Evolutionary conservation across 805 yeast genomes (phyloP).

Genomic region (Ogataea parapolymorpha): DNA sequence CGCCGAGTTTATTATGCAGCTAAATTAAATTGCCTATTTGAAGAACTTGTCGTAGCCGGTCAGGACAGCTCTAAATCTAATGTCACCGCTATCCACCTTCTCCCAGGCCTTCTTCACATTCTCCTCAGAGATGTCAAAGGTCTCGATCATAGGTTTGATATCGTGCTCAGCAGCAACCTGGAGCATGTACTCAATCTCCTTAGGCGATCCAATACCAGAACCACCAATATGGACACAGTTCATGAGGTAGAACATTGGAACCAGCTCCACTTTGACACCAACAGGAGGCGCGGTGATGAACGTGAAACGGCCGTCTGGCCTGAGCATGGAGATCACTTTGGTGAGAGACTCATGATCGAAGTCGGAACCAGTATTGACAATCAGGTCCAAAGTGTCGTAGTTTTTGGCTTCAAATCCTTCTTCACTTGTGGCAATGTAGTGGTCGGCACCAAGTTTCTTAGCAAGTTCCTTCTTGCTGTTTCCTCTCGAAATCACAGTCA

Average conservation of each 20-base stretch:
- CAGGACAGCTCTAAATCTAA: constrained; percentile 62
- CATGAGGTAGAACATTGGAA: constrained; percentile 29
- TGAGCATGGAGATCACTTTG: constrained; percentile 56
- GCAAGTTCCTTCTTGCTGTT: constrained; percentile 51
- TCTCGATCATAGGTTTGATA: constrained; percentile 62
- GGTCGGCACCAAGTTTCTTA: constrained; percentile 51
- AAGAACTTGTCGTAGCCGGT: constrained; percentile 46
- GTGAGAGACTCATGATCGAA: constrained; percentile 3
- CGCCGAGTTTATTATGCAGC: no score
- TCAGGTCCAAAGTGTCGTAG: constrained; percentile 42
- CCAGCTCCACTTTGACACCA: constrained; percentile 13
- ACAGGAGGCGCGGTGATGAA: constrained; percentile 43
- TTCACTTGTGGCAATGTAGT: constrained; percentile 47
- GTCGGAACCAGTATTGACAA: constrained; percentile 30
- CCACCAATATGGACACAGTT: constrained; percentile 53
- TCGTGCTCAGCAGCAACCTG: constrained; percentile 57
- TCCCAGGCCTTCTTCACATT: constrained; percentile 54
- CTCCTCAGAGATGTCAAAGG: constrained; percentile 49
- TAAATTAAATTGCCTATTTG: background rate
- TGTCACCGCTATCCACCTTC: constrained; percentile 52
- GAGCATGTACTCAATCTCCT: constrained; percentile 65
- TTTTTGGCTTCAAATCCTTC: constrained; percentile 33
- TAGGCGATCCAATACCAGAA: constrained; percentile 58
- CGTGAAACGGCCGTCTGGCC: constrained; percentile 55
- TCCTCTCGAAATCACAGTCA: constrained; percentile 53